A percentile compares a stretch with the other conserved stretches of the same genome.
phyloP scores from a whole-genome alignment of 2,329 filamentous ascomycete species.

The Phialocephala sp. region DNA sequence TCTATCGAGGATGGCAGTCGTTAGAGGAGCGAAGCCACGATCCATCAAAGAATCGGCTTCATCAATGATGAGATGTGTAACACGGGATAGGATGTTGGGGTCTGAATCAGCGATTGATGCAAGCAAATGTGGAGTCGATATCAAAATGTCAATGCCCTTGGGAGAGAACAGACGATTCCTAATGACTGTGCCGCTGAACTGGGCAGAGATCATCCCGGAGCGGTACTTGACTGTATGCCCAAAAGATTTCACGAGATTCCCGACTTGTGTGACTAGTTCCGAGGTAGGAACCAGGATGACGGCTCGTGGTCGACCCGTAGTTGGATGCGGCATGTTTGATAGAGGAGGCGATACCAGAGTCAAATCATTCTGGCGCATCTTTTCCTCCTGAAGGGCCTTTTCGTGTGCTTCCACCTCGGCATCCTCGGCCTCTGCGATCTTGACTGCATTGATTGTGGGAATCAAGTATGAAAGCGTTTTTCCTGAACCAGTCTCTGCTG shows the following conservation, averaged over 20 bases:
- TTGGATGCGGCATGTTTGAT: slow-evolving; percentile 71
- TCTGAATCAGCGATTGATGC: slow-evolving; percentile 87
- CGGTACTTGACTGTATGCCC: slow-evolving; percentile 89
- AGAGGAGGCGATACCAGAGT: slow-evolving; percentile 63
- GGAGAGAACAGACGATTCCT: slow-evolving; percentile 83
- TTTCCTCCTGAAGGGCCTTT: slow-evolving; percentile 62
- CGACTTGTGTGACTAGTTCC: slow-evolving; percentile 89
- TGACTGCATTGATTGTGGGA: slow-evolving; percentile 84
- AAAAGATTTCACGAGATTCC: slow-evolving; percentile 77
- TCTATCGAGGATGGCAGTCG: slow-evolving; percentile 81
- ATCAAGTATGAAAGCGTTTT: slow-evolving; percentile 95
- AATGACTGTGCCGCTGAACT: slow-evolving; percentile 78
- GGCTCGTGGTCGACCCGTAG: slow-evolving; percentile 78
- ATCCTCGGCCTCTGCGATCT: slow-evolving; percentile 72
- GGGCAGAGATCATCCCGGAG: slow-evolving; percentile 80
- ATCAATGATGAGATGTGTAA: slow-evolving; percentile 87
- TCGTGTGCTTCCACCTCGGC: slow-evolving; percentile 62
- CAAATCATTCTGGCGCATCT: slow-evolving; percentile 61
- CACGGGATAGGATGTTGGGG: slow-evolving; percentile 90
- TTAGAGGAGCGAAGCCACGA: slow-evolving; percentile 86
- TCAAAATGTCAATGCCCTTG: slow-evolving; percentile 80
- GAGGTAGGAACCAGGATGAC: slow-evolving; percentile 91
- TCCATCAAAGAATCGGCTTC: slow-evolving; percentile 97
- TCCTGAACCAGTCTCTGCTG: slow-evolving; percentile 95
- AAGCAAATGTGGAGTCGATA: slow-evolving; percentile 89